These are phyloP conservation scores for Aspergillus tubingensis DNA, from an alignment of 2,329 filamentous ascomycete species.

Conservation along the genomic window DNA sequence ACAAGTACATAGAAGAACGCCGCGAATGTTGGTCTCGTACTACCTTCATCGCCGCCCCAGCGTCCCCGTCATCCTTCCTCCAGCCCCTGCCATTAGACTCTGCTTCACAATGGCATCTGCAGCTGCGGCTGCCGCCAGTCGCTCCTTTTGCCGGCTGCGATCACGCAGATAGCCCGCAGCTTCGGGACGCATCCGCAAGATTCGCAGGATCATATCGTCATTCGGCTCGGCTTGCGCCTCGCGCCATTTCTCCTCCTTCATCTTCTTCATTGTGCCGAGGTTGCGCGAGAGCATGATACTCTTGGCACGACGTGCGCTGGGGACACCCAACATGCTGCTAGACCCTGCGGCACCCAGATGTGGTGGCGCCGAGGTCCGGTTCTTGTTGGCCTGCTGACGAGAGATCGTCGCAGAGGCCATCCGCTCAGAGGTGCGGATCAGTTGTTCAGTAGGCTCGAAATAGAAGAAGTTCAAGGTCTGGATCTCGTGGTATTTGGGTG, in stretches of 20 bases:
- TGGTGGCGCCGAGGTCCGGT: constrained; percentile 71
- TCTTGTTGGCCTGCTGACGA: constrained; percentile 68
- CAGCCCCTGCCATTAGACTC: constrained; percentile 68
- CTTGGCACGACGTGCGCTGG: constrained; percentile 54
- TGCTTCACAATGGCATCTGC: constrained; percentile 94
- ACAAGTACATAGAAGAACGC: constrained; percentile 11
- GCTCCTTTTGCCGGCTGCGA: constrained; percentile 88
- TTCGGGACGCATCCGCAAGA: constrained; percentile 91
- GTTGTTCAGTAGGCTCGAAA: constrained; percentile 84
- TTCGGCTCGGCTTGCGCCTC: constrained; percentile 95
- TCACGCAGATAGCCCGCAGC: constrained; percentile 85
- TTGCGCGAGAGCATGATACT: constrained; percentile 94
- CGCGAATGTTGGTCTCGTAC: background rate
- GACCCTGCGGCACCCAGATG: constrained; percentile 43
- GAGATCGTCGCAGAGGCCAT: constrained; percentile 88
- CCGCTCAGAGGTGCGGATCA: constrained; percentile 91
- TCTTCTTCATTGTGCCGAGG: constrained; percentile 91
- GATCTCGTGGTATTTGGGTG: constrained; percentile 96
- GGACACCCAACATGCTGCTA: constrained; percentile 51
- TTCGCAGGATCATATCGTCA: constrained; percentile 96
- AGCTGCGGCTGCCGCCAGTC: constrained; percentile 83
- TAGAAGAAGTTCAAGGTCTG: constrained; percentile 98
- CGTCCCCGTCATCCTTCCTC: constrained; percentile 54
- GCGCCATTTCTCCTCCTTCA: constrained; percentile 92
- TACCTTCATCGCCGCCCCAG: constrained; percentile 34